phyloP scores from a whole-genome alignment of 768 basidiomycete species.

The Boletus pseudo-olivaceus region DNA sequence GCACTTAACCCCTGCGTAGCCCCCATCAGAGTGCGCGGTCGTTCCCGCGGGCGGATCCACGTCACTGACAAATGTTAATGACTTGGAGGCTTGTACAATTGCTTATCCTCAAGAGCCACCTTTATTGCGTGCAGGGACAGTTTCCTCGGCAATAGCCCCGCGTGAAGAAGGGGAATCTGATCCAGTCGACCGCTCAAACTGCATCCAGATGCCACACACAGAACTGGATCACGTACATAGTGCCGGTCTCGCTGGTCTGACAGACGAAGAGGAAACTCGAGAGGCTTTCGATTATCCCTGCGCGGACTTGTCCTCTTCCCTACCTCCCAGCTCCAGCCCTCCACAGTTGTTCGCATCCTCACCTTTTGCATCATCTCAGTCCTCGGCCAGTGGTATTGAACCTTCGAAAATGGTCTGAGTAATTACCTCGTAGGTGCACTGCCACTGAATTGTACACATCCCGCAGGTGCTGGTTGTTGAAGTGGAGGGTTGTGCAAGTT shows the following conservation, averaged over 20 bases:
- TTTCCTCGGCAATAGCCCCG: neutral
- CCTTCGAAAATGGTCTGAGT: slow-evolving; percentile 16
- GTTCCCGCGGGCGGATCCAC: neutral
- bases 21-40: neutral
- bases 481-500: neutral
- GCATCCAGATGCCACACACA: neutral
- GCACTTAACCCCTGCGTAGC: slow-evolving; percentile 8
- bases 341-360: slow-evolving; percentile 41
- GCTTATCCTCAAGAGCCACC: neutral
- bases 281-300: slow-evolving; percentile 2
- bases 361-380: slow-evolving; percentile 35
- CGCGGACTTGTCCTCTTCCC: slow-evolving; percentile 18
- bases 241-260: neutral
- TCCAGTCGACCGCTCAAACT: neutral
- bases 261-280: slow-evolving; percentile 3
- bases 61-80: neutral
- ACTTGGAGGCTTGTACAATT: neutral
- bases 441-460: neutral
- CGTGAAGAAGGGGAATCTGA: neutral
- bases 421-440: neutral
- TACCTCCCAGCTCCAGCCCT: slow-evolving; percentile 48
- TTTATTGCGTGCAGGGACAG: neutral
- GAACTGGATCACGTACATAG: neutral
- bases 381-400: slow-evolving; percentile 16
- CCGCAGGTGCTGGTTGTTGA: slow-evolving; percentile 3